Base-by-base conservation (phyloP, 257 asterid genomes). In the Scutellaria barbata region DNA sequence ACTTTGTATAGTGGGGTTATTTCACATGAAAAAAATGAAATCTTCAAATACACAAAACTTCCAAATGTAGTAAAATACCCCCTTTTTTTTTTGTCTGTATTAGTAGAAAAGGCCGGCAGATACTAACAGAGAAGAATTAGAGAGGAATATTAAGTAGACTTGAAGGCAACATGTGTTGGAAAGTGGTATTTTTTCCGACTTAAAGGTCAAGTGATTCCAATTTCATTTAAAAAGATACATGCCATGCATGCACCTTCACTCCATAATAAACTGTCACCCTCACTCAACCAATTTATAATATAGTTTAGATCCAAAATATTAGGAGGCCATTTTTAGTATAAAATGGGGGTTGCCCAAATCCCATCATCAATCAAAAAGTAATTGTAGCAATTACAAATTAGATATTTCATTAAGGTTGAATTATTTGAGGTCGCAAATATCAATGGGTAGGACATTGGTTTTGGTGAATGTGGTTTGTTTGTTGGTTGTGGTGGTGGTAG, bases 361-460 rank as follows among this genome's bases (percentile, higher is more conserved):
- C 7, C 58, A 69, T 51, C 72, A 74, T 8, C 47, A 64, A 50
- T n/a, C 22, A 22, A 43, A 22, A 22, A 22, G 25, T 2, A 22
- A 22, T 22, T 22, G 25, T 22, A 22, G 2, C 25, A 22, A 22
- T 22, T 22, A 22, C 25, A 22, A 22, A 1, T 22, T 22, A 22
- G 25, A 22, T 22, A 22, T 22, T 22, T 22, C 1, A n/a, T n/a
- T n/a, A 22, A 2, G 25, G 25, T 1, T 22, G 25, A 0, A 22
- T 22, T 22, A 22, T 22, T 22, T 22, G 25, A 22, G 25, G n/a
- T n/a, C n/a, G n/a, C n/a, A n/a, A n/a, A 22, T 22, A 22, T 1
- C 50, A 51, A 79, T 76, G 81, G 78, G 55, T 1, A 48, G 14
- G 74, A 55, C 74, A 45, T 63, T 59, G 25, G 25, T 1, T 22